Evolutionary conservation across 768 basidiomycete species (phyloP), one percentile per base, ranked within the genome.

Genomic region (Mycena leptocephala): DNA sequence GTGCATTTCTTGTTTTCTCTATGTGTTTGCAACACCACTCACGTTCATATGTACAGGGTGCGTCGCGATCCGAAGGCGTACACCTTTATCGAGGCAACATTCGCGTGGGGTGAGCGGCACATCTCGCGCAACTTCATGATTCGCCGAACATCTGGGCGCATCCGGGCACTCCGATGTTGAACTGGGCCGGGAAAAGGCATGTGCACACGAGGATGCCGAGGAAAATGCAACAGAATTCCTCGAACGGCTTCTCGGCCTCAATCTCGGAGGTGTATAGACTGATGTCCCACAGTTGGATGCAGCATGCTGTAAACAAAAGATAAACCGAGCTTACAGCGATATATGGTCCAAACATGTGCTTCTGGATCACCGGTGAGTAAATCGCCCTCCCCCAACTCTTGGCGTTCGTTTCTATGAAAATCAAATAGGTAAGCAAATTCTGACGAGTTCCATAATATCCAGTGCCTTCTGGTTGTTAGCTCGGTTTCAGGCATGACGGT

Each of bases 71-170:
- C 74, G 26, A 69, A 53, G 32, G 53, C 22, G 18, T 66, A 65
- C 43, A 76, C 74, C 2, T 76, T 76, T 43, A 71, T 76, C 62
- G 74, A 76, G 39, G 69, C 69, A 33, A 43, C 46, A 10, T 76
- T 75, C 53, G 55, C 55, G 61, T 69, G 39, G 26, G 74, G 62
- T 20, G 69, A 76, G 41, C 22, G 28, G 33, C 26, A 26, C 30
- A 5, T 76, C 5, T 48, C 74, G 53, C 69, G 74, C 51, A 76
- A 76, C 26, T 46, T 71, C 33, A 66, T 70, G 48, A 51, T 70
- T 18, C 61, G 69, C 59, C 69, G n/a, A 76, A 76, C 28, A 24
- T 76, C 8, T 76, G 69, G 62, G 43, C 4, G 24, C 2, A 30
- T 9, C 33, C 56, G 10, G 41, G 11, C 33, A 24, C n/a, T 28